Evolutionary conservation across 495 filamentous ascomycete genomes (phyloP).

Genomic region (Hypoxylon lenormandii): DNA sequence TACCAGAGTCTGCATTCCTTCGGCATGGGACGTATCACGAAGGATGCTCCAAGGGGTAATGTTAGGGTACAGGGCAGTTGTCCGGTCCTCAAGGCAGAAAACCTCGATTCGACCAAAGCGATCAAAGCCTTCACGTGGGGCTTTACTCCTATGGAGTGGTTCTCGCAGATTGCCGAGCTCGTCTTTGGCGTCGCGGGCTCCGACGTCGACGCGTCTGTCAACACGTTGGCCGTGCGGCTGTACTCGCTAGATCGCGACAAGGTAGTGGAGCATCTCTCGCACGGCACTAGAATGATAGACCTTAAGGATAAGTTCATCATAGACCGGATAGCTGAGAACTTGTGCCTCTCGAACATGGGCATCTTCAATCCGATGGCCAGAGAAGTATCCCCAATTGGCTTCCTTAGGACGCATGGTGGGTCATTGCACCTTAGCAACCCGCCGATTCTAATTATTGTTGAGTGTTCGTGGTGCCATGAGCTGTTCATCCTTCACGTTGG

Average conservation of each 20-base stretch:
- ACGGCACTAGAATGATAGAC: neutral
- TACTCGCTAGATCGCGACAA: neutral
- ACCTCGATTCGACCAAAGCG: neutral
- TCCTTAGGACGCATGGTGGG: neutral
- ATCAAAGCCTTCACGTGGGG: neutral
- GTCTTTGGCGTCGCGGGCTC: slow-evolving; percentile 2
- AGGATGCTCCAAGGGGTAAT: neutral
- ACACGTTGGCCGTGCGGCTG: slow-evolving; percentile 8
- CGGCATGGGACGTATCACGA: neutral
- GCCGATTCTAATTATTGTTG: neutral
- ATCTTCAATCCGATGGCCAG: neutral
- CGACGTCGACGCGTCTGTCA: neutral
- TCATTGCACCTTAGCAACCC: neutral
- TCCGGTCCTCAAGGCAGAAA: slow-evolving; percentile 1
- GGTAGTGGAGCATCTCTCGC: slow-evolving; percentile 2
- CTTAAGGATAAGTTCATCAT: slow-evolving; percentile 3
- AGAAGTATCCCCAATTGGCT: neutral
- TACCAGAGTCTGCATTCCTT: neutral
- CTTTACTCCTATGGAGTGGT: neutral
- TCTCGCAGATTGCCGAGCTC: neutral
- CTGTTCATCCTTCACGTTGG: slow-evolving; percentile 2
- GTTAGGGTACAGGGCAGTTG: neutral
- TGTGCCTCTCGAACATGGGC: slow-evolving; percentile 1
- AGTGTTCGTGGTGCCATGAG: slow-evolving; percentile 4
- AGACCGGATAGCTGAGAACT: slow-evolving; percentile 8